Evolutionary conservation across 495 filamentous ascomycete species (phyloP), one percentile per base, ranked within the genome.

Genomic region (Podospora didyma): DNA sequence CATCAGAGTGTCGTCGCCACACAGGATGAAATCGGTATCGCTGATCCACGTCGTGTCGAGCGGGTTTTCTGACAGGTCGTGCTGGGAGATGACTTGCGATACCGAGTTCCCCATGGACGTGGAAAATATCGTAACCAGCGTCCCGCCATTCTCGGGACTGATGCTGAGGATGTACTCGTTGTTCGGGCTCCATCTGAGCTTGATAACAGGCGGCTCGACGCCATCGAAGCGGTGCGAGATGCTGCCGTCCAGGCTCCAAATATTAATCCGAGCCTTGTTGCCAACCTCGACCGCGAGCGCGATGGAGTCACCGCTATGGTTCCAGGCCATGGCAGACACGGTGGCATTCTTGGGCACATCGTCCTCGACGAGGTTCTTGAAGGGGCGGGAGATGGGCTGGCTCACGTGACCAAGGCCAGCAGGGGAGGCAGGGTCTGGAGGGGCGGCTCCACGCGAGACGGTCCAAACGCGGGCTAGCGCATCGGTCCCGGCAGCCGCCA

Each of bases 381-480:
- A 74, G 58, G 72, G 63, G 17, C 63, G 73, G 37, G 42, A 22
- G 31, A 49, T 41, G 24, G 31, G 12, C 37, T 47, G 68, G 49
- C 73, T 73, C 75, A 76, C 76, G 76, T 78, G 73, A 76, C 62
- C n/a, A n/a, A n/a, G n/a, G n/a, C n/a, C 64, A 14, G 61, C 42
- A 45, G 66, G 62, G 53, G 70, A 64, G 54, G 69, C 71, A 55
- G 21, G 44, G 21, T 26, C 51, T 26, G 19, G 21, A 16, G 73
- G 69, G 62, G 73, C 70, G 58, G 79, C 70, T 61, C 73, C 73
- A 78, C 74, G 72, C 60, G 83, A 79, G 49, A 92, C 66, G 61
- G 82, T 88, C 88, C 88, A 93, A 70, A 94, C 75, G 58, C 84
- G 86, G 74, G 88, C 89, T 79, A 89, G 86, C 69, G 85, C 82